Conservation (phyloP, 192 early-diverging fungal species). For the Gonapodya prolifera region DNA sequence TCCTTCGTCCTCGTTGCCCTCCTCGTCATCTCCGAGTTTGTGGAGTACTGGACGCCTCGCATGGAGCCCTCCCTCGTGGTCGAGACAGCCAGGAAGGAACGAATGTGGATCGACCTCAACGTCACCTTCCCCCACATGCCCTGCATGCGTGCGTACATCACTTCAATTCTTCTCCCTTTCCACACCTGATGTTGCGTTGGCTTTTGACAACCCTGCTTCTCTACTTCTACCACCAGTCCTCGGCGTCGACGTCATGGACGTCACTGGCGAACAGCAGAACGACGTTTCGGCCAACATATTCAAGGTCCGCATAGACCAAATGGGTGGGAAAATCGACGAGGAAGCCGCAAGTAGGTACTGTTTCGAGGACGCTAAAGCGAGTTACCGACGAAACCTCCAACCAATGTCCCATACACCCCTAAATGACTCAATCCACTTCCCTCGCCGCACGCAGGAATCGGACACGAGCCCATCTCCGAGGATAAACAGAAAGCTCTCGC, state of each 20-base stretch:
- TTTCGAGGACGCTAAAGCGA: constrained; percentile 12
- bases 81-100: constrained; percentile 73
- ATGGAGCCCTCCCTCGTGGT: constrained; percentile 66
- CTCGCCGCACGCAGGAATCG: constrained; percentile 5
- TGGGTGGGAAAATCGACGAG: constrained; percentile 49
- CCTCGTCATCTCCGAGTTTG: constrained; percentile 71
- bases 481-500: background rate
- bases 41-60: constrained; percentile 56
- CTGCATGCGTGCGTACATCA: constrained; percentile 57
- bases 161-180: background rate
- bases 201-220: background rate
- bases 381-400: background rate
- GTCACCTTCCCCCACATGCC: constrained; percentile 85
- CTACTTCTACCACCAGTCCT: constrained; percentile 38
- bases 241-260: constrained; percentile 91
- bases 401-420: background rate
- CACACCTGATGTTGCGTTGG: constrained; percentile 28
- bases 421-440: no score
- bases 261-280: constrained; percentile 78
- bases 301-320: constrained; percentile 58
- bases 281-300: constrained; percentile 62
- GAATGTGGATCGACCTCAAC: constrained; percentile 78
- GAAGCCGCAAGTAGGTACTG: constrained; percentile 38
- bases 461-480: background rate
- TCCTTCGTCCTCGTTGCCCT: constrained; percentile 56